A percentile compares a stretch with the other conserved stretches of the same genome.
These are phyloP conservation scores for Areca catechu DNA, from an alignment of 176 grass and related monocot genomes.

Conservation along the genomic window DNA sequence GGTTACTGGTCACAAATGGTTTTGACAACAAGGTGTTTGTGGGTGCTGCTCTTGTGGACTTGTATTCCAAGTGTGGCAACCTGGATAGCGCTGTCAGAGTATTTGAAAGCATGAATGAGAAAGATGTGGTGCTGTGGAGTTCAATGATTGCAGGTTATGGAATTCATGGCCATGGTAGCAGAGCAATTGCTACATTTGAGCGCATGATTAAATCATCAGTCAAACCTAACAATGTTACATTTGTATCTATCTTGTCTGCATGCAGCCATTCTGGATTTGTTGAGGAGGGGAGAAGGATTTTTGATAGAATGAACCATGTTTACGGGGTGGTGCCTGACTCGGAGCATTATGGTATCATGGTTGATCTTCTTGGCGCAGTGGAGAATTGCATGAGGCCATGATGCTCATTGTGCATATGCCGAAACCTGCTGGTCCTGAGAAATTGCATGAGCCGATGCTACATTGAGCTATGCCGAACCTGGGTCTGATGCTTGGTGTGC, in stretches of 20 bases:
- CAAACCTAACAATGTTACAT: conserved; percentile 35
- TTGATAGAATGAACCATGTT: conserved; percentile 43
- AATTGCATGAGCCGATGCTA: no score
- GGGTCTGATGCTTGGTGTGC: conserved; percentile 62
- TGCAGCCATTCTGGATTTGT: conserved; percentile 60
- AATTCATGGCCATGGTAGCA: conserved; percentile 45
- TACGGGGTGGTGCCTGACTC: conserved; percentile 31
- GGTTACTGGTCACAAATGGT: conserved; percentile 45
- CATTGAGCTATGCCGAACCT: no score
- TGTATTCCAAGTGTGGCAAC: conserved; percentile 59
- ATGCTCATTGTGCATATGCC: conserved; percentile 23
- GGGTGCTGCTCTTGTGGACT: conserved; percentile 36
- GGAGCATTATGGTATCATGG: conserved; percentile 40
- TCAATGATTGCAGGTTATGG: conserved; percentile 72
- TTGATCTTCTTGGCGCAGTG: conserved; percentile 56
- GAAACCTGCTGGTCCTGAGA: conserved; percentile 19
- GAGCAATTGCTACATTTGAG: conserved; percentile 39
- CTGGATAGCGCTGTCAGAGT: conserved; percentile 29
- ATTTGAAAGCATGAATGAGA: conserved; percentile 34
- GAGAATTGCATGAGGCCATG: conserved; percentile 41
- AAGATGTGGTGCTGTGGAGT: conserved; percentile 55
- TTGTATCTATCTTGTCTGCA: conserved; percentile 51
- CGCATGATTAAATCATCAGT: conserved; percentile 44
- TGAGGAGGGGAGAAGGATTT: conserved; percentile 41
- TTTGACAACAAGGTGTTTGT: conserved; percentile 51